Evolutionary conservation across 208 protist species (phyloP), one percentile per base, ranked within the genome.

Genomic region (Strigomonas culicis): DNA sequence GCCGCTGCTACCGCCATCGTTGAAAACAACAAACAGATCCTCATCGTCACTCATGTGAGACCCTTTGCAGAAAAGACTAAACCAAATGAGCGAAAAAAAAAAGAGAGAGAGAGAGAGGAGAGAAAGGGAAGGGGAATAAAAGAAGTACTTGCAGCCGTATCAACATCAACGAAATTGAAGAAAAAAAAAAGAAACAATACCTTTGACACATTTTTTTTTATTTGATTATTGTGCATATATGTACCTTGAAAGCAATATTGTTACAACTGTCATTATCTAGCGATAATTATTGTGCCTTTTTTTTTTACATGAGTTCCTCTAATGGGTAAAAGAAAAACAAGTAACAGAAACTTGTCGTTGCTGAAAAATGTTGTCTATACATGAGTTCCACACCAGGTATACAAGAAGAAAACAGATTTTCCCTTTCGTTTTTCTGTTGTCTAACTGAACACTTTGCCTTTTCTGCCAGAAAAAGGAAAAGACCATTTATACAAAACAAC

Each of bases 111-210:
- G 51, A 64, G 55, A 43, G 22, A 51, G 34, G 36, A 74, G 49
- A 59, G 27, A 66, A 46, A 63, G 58, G 58, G 46, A 58, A 39
- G 13, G 28, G 31, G 63, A 63, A 70, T 4, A 63, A 55, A 59
- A 49, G 52, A 62, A 63, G 39, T 53, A 52, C 19, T 2, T 15
- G 30, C 24, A 21, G 60, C 43, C 22, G 34, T 59, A 28, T n/a
- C 4, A 60, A 49, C 50, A 19, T 30, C 22, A 59, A 68, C 3
- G 59, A 53, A 52, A 8, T 31, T 32, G 32, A 24, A 3, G 49
- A 49, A 52, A 61, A 62, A 49, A 68, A 57, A 59, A 43, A 36
- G 22, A 51, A 63, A 52, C 8, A 24, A 15, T 15, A 52, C 17
- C 19, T 63, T 25, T 39, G 4, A 13, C 10, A 39, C 10, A 39